These are phyloP conservation scores for Capronia epimyces DNA, from an alignment of 2,329 filamentous ascomycete genomes.

Conservation along the genomic window DNA sequence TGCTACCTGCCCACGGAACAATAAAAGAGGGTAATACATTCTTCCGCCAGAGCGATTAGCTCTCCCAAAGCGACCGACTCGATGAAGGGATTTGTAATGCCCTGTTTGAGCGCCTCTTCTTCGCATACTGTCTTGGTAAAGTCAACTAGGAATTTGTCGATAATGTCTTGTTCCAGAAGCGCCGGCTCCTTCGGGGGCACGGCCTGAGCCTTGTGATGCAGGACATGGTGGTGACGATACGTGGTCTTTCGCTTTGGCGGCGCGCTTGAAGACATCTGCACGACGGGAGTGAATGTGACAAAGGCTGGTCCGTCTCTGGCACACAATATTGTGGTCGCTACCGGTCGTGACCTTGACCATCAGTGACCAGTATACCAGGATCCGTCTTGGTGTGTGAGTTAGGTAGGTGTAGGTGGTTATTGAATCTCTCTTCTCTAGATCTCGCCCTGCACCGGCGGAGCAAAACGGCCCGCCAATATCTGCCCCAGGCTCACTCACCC, in stretches of 20 bases:
- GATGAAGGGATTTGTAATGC: slow-evolving; percentile 37
- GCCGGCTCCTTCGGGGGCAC: slow-evolving; percentile 36
- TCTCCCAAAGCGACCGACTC: slow-evolving; percentile 51
- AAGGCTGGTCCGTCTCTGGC: not conserved
- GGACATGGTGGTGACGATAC: slow-evolving; percentile 42
- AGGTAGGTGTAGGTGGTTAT: not conserved
- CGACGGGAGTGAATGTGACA: not conserved
- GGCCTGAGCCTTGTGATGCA: slow-evolving; percentile 34
- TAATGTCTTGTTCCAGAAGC: slow-evolving; percentile 48
- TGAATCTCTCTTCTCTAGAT: no score
- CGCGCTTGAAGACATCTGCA: slow-evolving; percentile 14
- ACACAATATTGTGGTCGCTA: not conserved
- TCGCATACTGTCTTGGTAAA: slow-evolving; percentile 44
- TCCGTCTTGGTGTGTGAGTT: no score
- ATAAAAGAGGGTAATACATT: slow-evolving; percentile 43
- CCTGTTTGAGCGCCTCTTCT: slow-evolving; percentile 25
- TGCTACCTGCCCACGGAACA: not conserved
- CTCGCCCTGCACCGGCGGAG: not conserved
- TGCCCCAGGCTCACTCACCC: no score
- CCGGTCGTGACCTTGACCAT: no score
- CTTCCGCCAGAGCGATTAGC: slow-evolving; percentile 52
- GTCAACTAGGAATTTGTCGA: slow-evolving; percentile 51
- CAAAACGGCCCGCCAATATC: slow-evolving; percentile 1
- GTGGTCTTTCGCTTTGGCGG: slow-evolving; percentile 29
- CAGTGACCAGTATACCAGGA: no score